Evolutionary conservation across 2,329 filamentous ascomycete genomes (phyloP), one percentile per base, ranked within the genome.

Genomic region (Colletotrichum graminicola): DNA sequence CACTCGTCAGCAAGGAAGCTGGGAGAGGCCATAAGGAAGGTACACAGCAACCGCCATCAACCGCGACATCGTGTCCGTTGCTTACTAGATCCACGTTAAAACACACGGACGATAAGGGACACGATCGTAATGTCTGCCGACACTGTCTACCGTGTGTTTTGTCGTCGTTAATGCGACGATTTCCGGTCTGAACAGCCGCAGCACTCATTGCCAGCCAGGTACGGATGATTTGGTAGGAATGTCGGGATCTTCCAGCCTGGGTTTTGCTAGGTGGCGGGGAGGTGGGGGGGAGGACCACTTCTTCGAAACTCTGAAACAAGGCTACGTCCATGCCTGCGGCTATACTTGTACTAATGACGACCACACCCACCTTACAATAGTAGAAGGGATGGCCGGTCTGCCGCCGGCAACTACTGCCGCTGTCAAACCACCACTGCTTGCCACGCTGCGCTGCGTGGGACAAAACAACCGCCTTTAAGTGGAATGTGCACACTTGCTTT

Each of bases 301-400:
- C 7, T 43, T 18, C 47, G 29, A 45, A 45, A 21, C 45, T 69
- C 69, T 72, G 69, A 72, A 72, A 72, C 69, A 72, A 70, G 66
- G 66, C 69, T 59, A 54, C 52, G 29, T 69, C 41, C 69, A 29
- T 54, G 26, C 41, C 52, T 52, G 32, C 36, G 54, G 52, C 63
- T 71, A 34, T 57, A 49, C 47, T 23, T 67, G 34, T 49, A 34
- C 39, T 36, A 26, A 54, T 39, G 14, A 23, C 12, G 21, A 18
- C 54, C n/a, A 12, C 34, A n/a, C n/a, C n/a, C 43, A 45, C 43
- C 8, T 10, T 36, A 23, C 21, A 23, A 23, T 39, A 23, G 32
- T 36, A 29, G 32, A 23, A 39, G 43, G 57, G 34, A 52, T 29
- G 23, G 14, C 51, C 43, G 51, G 59, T 47, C 16, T 18, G 29